These are phyloP conservation scores for Chlorophyllum brunneum DNA, from an alignment of 768 basidiomycete species.

Conservation along the genomic window DNA sequence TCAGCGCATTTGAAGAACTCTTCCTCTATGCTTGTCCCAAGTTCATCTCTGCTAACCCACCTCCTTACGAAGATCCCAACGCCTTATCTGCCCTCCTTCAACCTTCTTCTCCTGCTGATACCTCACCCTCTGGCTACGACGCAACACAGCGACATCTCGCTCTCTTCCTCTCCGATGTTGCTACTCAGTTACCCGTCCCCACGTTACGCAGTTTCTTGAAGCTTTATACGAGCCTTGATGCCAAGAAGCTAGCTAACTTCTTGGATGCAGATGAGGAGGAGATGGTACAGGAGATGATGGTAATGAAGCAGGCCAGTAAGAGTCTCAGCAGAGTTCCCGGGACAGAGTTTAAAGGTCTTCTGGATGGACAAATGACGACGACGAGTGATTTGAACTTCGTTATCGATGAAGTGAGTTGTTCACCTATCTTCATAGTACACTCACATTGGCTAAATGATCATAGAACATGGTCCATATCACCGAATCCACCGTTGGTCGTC, in stretches of 20 bases:
- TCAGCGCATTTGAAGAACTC: constrained; percentile 85
- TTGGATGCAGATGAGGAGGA: constrained; percentile 90
- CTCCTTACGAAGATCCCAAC: constrained; percentile 82
- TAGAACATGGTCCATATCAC: constrained; percentile 97
- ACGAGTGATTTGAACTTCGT: constrained; percentile 96
- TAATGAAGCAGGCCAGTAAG: constrained; percentile 85
- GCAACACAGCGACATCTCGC: constrained; percentile 81
- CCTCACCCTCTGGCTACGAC: constrained; percentile 45
- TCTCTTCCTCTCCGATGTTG: constrained; percentile 81
- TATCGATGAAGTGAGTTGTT: constrained; percentile 75
- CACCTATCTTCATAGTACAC: neutral
- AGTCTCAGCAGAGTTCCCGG: constrained; percentile 67
- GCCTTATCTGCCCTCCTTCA: constrained; percentile 49
- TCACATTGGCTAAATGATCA: neutral
- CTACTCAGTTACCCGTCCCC: constrained; percentile 71
- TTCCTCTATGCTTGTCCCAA: constrained; percentile 95
- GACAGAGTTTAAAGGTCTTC: constrained; percentile 49
- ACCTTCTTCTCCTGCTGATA: constrained; percentile 32
- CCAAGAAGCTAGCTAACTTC: constrained; percentile 89
- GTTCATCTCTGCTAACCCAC: constrained; percentile 92
- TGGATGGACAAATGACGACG: constrained; percentile 84
- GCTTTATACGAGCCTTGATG: constrained; percentile 91
- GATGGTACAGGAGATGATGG: constrained; percentile 95
- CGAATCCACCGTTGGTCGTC: constrained; percentile 88
- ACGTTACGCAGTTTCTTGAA: constrained; percentile 91